A percentile compares a stretch with the other conserved stretches of the same genome.
These are phyloP conservation scores for Phoma sp. DNA, from an alignment of 2,329 filamentous ascomycete genomes.

Conservation along the genomic window DNA sequence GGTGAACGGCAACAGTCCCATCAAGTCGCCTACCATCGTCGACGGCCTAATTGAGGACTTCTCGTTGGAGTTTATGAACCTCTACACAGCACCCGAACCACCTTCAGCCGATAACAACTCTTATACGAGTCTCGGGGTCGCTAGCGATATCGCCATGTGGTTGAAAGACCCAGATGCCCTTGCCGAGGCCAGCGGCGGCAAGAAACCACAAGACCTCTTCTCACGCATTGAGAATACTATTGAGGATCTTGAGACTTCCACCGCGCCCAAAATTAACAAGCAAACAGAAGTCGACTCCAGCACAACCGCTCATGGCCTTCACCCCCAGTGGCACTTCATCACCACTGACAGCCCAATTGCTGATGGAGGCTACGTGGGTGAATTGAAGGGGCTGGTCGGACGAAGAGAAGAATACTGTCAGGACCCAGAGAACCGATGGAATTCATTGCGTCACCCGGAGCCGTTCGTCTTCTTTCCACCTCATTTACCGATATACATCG, in stretches of 20 bases:
- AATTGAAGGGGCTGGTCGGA: slow-evolving; percentile 69
- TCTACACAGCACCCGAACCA: slow-evolving; percentile 69
- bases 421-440: slow-evolving; percentile 56
- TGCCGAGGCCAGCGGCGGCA: slow-evolving; percentile 69
- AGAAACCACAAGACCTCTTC: slow-evolving; percentile 71
- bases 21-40: slow-evolving; percentile 72
- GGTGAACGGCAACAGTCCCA: slow-evolving; percentile 73
- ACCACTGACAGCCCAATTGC: slow-evolving; percentile 60
- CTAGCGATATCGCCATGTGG: slow-evolving; percentile 78
- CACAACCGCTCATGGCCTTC: slow-evolving; percentile 59
- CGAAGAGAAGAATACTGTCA: slow-evolving; percentile 55
- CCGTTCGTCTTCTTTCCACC: slow-evolving; percentile 74
- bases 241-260: slow-evolving; percentile 57
- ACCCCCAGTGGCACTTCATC: slow-evolving; percentile 74
- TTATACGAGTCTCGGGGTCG: slow-evolving; percentile 76
- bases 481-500: slow-evolving; percentile 87
- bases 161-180: slow-evolving; percentile 74
- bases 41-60: slow-evolving; percentile 72
- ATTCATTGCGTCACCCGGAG: slow-evolving; percentile 55
- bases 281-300: slow-evolving; percentile 59
- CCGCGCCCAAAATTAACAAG: slow-evolving; percentile 58
- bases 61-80: slow-evolving; percentile 74
- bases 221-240: slow-evolving; percentile 62
- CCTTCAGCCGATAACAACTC: slow-evolving; percentile 72
- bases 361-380: slow-evolving; percentile 63